Base-by-base conservation (phyloP, 345 rosid species). In the Nasturtium officinale region DNA sequence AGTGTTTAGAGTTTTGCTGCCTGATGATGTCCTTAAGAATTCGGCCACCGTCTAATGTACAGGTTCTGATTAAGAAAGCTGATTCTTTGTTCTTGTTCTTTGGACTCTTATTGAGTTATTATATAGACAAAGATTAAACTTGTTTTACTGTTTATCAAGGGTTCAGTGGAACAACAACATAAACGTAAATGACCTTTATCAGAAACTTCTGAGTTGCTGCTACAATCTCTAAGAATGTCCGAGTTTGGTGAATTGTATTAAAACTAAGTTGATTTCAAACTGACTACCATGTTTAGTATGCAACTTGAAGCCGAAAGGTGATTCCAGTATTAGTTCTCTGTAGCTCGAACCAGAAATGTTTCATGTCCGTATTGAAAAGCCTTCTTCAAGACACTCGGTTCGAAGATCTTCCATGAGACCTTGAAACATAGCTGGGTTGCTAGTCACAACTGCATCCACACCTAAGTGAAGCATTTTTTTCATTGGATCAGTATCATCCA, bases 361-460 rank as follows among this genome's bases (percentile, higher is more conserved):
- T 80, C 71, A 85, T 56, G 54, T 52, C 54, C 73, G 62, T 74
- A 76, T 21, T 51, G 87, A 77, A 67, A 82, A 85, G 42, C 98
- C 98, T 70, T 87, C 90, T 73, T 88, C 94, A 9, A 81, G 82
- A 74, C 98, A 95, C 71, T 84, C 82, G 7, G 88, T 82, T 85
- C 89, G 78, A 57, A 80, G 76, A 53, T 87, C 87, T 60, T 90
- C 87, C 96, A 90, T 90, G 21, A 86, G 65, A 48, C 71, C 79
- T 61, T 84, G 90, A 76, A 95, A 85, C 61, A 78, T 58, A 61
- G 74, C 46, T 29, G 99, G 98, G 25, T 95, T 71, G 80, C 86
- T 86, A 5, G 99, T 95, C 21, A 95, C 85, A 29, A 95, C 77
- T 13, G 90, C 99, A 84, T 91, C 92, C 3, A 86, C 90, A 21